Base-by-base conservation (phyloP, 306 rosid species). In the Comarum palustre region DNA sequence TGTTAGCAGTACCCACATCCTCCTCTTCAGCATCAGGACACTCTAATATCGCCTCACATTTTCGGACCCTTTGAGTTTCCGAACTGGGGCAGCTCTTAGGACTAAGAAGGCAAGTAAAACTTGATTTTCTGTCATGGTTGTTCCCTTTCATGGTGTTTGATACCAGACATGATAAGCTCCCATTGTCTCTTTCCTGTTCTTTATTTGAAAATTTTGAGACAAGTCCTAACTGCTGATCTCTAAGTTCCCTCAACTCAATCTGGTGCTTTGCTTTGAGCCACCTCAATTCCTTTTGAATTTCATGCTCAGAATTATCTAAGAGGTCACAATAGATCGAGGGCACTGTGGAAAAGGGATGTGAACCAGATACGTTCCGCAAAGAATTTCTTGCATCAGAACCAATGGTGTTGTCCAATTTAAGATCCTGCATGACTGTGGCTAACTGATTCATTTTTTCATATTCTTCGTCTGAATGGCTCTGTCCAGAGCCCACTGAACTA, bases 261-360 rank as follows among this genome's bases (percentile, higher is more conserved):
- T 88, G 92, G 80, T 82, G 85, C 81, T 82, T 93, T 74, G 91
- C 98, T 75, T 84, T 87, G 50, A 83, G 80, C 96, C 92, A 84
- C 81, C 98, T 88, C 60, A 88, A 46, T 68, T 87, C 91, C 78
- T 86, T 93, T 67, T 78, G 84, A 51, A 62, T 77, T 42, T 77
- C 93, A 42, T 69, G 82, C 80, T 84, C 88, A 42, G 74, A 47
- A 39, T 73, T 78, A 24, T 62, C 82, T 71, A 79, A 74, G 19
- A 47, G 70, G 34, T 62, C 91, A 79, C 64, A 46, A 80, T 75
- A 73, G 36, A 71, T 67, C 9, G 84, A 81, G 54, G 73, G 70
- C 42, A 54, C 61, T n/a, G 74, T 63, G 46, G 85, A 72, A 34
- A 80, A 83, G 64, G 86, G 71, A 66, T 61, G 84, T 36, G 80